These are phyloP conservation scores for Golubevia sp. DNA, from an alignment of 1,284 basidiomycete genomes.

Conservation along the genomic window DNA sequence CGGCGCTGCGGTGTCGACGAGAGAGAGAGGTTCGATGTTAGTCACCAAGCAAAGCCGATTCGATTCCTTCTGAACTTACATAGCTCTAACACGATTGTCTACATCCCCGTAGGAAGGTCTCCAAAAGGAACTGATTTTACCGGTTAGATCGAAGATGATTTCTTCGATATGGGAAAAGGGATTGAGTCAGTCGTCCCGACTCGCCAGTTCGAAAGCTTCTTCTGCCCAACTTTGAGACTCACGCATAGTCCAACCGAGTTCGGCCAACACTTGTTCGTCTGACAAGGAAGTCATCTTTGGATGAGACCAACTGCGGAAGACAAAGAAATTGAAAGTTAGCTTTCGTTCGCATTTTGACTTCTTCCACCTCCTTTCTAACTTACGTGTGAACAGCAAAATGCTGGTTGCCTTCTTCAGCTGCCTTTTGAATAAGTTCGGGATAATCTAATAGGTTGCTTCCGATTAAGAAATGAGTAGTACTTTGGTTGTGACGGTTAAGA, in stretches of 20 bases:
- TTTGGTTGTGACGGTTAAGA: constrained; percentile 9
- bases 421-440: constrained; percentile 4
- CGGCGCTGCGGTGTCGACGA: too few species aligned
- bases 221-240: too few species aligned
- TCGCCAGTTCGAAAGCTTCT: too few species aligned
- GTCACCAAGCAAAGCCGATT: too few species aligned
- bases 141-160: constrained; percentile 18
- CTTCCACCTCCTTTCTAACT: too few species aligned
- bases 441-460: constrained; percentile 11
- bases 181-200: too few species aligned
- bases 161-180: too few species aligned
- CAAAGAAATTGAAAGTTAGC: too few species aligned
- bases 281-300: neutral
- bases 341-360: too few species aligned
- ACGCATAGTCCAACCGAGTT: constrained; percentile 24
- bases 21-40: too few species aligned
- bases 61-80: too few species aligned
- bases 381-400: constrained; percentile 20
- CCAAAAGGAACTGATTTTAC: constrained; percentile 8
- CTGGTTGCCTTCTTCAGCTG: constrained; percentile 1
- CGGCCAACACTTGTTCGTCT: constrained; percentile 8
- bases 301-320: too few species aligned
- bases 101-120: constrained; percentile 22
- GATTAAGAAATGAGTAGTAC: constrained; percentile 18
- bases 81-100: constrained; percentile 17